Percentiles rank a stretch among this genome's conserved stretches.
phyloP scores from a whole-genome alignment of 2,329 filamentous ascomycete species.

The Arthrobotrys megalospora region DNA sequence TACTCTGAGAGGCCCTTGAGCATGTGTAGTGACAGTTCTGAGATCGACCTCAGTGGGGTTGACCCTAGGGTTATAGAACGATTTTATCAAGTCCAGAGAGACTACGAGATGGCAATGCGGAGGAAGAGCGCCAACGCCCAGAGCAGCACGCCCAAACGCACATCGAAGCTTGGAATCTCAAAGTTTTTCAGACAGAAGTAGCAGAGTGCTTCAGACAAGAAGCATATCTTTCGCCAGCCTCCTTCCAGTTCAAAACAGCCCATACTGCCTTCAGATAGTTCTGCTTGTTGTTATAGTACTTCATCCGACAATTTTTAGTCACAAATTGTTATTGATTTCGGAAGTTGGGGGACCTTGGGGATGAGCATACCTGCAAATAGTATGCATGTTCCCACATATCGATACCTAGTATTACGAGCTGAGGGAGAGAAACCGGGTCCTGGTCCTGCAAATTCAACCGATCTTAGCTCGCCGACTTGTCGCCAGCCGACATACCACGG shows the following conservation, averaged over 20 bases:
- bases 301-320: slow-evolving; percentile 6
- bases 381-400: slow-evolving; percentile 96
- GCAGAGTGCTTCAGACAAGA: slow-evolving; percentile 39
- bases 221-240: slow-evolving; percentile 74
- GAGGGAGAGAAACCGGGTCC: slow-evolving; percentile 78
- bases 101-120: slow-evolving; percentile 41
- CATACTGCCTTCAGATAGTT: slow-evolving; percentile 83
- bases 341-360: background rate
- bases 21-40: slow-evolving; percentile 10
- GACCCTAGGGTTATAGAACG: slow-evolving; percentile 38
- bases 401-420: slow-evolving; percentile 81
- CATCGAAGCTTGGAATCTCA: slow-evolving; percentile 3
- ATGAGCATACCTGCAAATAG: slow-evolving; percentile 74
- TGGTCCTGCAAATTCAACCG: slow-evolving; percentile 73
- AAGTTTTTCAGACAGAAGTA: slow-evolving; percentile 33
- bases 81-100: slow-evolving; percentile 29
- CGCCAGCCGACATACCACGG: background rate
- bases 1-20: slow-evolving; percentile 34
- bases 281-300: slow-evolving; percentile 83
- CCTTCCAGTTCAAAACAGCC: slow-evolving; percentile 84
- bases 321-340: background rate
- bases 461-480: background rate
- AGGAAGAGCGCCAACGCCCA: slow-evolving; percentile 19
- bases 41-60: slow-evolving; percentile 15
- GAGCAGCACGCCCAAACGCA: background rate